Evolutionary conservation across 768 basidiomycete genomes (phyloP).

Genomic region (Obba rivulosa): DNA sequence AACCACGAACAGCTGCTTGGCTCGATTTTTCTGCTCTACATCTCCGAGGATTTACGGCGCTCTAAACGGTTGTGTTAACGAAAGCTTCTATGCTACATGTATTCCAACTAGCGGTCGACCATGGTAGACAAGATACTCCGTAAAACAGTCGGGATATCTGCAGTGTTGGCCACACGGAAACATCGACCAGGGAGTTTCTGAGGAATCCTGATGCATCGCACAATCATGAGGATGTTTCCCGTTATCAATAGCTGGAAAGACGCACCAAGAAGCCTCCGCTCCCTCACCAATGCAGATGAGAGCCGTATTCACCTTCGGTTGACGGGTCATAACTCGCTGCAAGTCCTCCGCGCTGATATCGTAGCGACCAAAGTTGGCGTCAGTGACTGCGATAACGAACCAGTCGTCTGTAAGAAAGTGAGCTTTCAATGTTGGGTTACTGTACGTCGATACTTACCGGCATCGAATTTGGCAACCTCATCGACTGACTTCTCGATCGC

Average conservation of each 20-base stretch:
- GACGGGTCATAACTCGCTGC: constrained; percentile 48
- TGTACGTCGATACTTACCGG: constrained; percentile 35
- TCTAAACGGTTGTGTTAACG: too few relatives aligned
- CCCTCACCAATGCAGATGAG: constrained; percentile 68
- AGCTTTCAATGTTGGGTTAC: neutral
- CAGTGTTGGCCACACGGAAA: constrained; percentile 54
- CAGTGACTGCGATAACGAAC: constrained; percentile 69
- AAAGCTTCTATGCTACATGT: too few relatives aligned
- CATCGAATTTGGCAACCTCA: constrained; percentile 57
- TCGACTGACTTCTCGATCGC: constrained; percentile 59
- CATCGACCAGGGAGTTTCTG: constrained; percentile 56
- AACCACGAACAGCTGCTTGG: too few relatives aligned
- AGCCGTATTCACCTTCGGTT: constrained; percentile 63
- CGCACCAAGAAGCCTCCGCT: constrained; percentile 57
- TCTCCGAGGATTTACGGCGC: too few relatives aligned
- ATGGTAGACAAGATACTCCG: constrained; percentile 47
- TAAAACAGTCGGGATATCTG: constrained; percentile 59
- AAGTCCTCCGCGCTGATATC: constrained; percentile 55
- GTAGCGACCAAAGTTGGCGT: constrained; percentile 65
- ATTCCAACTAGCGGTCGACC: constrained; percentile 17
- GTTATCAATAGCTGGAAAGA: neutral
- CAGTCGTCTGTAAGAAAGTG: constrained; percentile 46
- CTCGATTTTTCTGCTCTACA: too few relatives aligned
- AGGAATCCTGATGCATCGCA: constrained; percentile 41
- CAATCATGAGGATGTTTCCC: neutral